Evolutionary conservation across 2,329 filamentous ascomycete species (phyloP), one percentile per base, ranked within the genome.

Genomic region (Claviceps sp.): DNA sequence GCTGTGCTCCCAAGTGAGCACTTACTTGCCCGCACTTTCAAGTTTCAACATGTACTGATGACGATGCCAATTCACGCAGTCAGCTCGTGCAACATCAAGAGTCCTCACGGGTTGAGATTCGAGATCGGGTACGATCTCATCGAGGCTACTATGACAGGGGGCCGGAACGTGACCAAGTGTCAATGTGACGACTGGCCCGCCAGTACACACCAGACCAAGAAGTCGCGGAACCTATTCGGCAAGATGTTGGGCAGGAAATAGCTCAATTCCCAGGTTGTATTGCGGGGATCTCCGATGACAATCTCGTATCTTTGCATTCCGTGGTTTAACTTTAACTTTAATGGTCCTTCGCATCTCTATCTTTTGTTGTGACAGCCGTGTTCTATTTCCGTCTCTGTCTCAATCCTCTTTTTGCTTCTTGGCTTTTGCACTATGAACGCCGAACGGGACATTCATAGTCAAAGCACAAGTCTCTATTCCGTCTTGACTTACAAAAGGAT

Each of bases 51-150:
- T 34, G 9, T 34, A 34, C 24, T 18, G 9, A 26, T 18, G 16
- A 20, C 11, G n/a, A 34, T n/a, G 24, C 3, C 9, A 22, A 41
- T 11, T 16, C 47, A 9, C 22, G 30, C 20, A 57, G 57, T 54
- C 48, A 40, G 37, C 37, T 47, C 37, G 18, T 47, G 48, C 14
- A 51, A 55, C 5, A 52, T 60, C 18, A 52, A 50, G 24, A 60
- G 61, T 14, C 58, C 58, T 0, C 56, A 61, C 40, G 60, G 61
- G 1, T 47, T 59, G 30, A 50, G 56, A 30, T 55, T 55, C 37
- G 58, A 61, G 18, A 55, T 60, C 48, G 57, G 55, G n/a, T 51
- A 60, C 30, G 57, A 60, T 43, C 57, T 60, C 52, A 57, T 62
- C 26, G 55, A 54, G 13, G 60, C 60, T 5, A 57, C 55, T 14